Percentiles rank a stretch among this genome's conserved stretches.
These are phyloP conservation scores for Abelmoschus esculentus DNA, from an alignment of 345 rosid genomes.

Conservation along the genomic window DNA sequence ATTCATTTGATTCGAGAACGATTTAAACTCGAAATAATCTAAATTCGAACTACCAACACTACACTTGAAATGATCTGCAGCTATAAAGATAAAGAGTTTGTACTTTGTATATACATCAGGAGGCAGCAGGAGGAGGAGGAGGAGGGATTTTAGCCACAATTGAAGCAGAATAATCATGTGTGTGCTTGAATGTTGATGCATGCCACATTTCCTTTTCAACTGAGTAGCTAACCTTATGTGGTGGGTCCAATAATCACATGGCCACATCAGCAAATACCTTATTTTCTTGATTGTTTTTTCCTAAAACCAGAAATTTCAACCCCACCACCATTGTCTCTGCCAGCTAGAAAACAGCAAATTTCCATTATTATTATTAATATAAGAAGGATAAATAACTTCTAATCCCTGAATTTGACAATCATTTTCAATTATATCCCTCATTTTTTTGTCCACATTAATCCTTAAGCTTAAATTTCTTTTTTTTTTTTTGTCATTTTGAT, in stretches of 20 bases:
- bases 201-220: background rate
- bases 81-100: too few species aligned
- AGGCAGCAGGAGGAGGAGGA: background rate
- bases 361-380: background rate
- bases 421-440: too few species aligned
- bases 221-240: background rate
- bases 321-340: conserved; percentile 6
- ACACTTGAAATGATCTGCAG: too few species aligned
- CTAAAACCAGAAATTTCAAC: background rate
- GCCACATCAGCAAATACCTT: conserved; percentile 1
- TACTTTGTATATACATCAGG: too few species aligned
- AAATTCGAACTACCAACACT: too few species aligned
- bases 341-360: conserved; percentile 14
- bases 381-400: background rate
- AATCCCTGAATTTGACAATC: too few species aligned
- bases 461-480: too few species aligned
- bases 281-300: background rate
- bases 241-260: conserved; percentile 13
- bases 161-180: background rate
- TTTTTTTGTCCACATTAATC: too few species aligned
- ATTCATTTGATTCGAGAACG: background rate
- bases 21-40: too few species aligned
- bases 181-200: background rate
- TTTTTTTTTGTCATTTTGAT: too few species aligned
- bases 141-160: background rate